Evolutionary conservation across 768 basidiomycete genomes (phyloP).

Genomic region (Infundibulicybe gibba): DNA sequence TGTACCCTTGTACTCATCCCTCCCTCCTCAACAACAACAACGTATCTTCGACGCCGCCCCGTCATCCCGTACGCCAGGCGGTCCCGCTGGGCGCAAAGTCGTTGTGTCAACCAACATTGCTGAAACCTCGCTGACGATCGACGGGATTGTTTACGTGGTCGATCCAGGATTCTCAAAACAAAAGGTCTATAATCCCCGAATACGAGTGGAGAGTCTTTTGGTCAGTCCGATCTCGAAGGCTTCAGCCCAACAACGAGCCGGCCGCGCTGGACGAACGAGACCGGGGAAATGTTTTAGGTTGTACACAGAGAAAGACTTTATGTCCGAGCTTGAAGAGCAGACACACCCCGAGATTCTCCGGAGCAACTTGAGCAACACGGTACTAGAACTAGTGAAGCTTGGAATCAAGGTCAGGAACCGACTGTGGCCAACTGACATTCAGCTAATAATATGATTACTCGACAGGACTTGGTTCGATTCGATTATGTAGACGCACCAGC

Average conservation of each 20-base stretch:
- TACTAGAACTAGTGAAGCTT: slow-evolving; percentile 90
- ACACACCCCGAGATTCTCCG: slow-evolving; percentile 95
- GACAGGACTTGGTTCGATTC: slow-evolving; percentile 78
- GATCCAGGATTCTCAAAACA: slow-evolving; percentile 98
- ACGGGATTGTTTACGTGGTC: slow-evolving; percentile 99
- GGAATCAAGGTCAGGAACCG: slow-evolving; percentile 67
- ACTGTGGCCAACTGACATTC: too few relatives aligned
- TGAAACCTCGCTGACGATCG: slow-evolving; percentile 95
- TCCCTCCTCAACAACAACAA: slow-evolving; percentile 94
- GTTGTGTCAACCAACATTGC: slow-evolving; percentile 97
- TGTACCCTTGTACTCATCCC: slow-evolving; percentile 91
- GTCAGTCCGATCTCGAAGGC: slow-evolving; percentile 97
- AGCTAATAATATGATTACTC: neutral
- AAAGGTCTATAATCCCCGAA: slow-evolving; percentile 97
- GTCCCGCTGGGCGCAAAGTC: slow-evolving; percentile 88
- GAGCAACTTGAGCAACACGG: slow-evolving; percentile 90
- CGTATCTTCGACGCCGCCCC: slow-evolving; percentile 94
- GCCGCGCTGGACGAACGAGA: slow-evolving; percentile 92
- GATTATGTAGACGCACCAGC: slow-evolving; percentile 93
- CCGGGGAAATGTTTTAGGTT: slow-evolving; percentile 97
- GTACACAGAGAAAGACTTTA: slow-evolving; percentile 97
- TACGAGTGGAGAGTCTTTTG: slow-evolving; percentile 90
- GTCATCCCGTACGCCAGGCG: slow-evolving; percentile 48
- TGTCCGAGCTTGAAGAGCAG: slow-evolving; percentile 93
- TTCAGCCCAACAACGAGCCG: slow-evolving; percentile 92